Evolutionary conservation across 2,329 filamentous ascomycete genomes (phyloP), one percentile per base, ranked within the genome.

Genomic region (Neocucurbitaria cava): DNA sequence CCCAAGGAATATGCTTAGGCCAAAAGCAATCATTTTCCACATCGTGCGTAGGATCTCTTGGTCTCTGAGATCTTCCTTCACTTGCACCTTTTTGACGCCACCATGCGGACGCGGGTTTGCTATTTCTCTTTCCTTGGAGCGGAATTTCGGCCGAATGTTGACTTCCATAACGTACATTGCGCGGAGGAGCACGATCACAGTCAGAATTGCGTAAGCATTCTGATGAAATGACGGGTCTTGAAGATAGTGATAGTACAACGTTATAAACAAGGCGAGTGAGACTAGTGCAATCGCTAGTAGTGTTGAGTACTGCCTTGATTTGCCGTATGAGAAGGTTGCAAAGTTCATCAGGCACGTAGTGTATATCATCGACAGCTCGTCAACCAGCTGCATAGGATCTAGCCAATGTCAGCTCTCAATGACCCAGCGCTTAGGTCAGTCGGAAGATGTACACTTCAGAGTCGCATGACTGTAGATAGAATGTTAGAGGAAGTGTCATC

Each of bases 191-290:
- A 94, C 86, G 38, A 87, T 80, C 5, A 83, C 82, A 0, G 91
- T 95, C 39, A 96, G 78, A 3, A 89, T 70, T 1, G 87, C 90
- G 65, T 92, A 96, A 4, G 88, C 89, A 56, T 86, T 87, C 72
- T 96, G 91, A 76, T 96, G 92, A 74, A 96, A 96, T 1, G 85
- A 80, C 0, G 92, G 91, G 61, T 96, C 88, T 70, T 93, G 91
- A 15, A 92, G 86, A 58, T 90, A 86, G 44, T 92, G 89, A 76
- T 96, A 96, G 74, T 89, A 85, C 36, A 89, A 81, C 13, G 91
- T 95, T 72, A 96, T 93, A 66, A 87, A 89, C 24, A 82, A 53
- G 4, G 81, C 77, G 18, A 84, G 70, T 3, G 67, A 76, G 5
- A 86, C 69, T 9, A 91, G 80, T 13, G 79, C 80, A 4, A 87